These are phyloP conservation scores for Phytopythium mirpurense DNA, from an alignment of 352 stramenopile genomes.

Conservation along the genomic window DNA sequence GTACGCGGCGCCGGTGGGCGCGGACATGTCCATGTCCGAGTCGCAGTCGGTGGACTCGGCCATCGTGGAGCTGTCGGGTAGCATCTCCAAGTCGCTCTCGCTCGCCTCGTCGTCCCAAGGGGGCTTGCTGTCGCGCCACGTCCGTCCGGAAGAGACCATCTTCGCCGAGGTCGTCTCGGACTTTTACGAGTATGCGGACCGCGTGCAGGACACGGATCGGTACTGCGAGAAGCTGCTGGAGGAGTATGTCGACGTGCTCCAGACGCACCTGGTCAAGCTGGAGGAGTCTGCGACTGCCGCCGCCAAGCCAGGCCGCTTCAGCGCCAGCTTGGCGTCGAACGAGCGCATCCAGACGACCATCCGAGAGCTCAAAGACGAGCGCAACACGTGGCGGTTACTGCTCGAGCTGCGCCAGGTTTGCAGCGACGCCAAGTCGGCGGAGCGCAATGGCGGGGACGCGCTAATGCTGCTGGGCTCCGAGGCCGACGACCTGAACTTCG, in stretches of 20 bases:
- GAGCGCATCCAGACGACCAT: constrained; percentile 44
- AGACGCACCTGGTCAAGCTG: constrained; percentile 54
- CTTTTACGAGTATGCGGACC: constrained; percentile 70
- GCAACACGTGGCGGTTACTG: constrained; percentile 80
- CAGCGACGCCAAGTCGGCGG: constrained; percentile 11
- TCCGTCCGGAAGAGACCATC: constrained; percentile 63
- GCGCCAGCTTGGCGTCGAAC: constrained; percentile 11
- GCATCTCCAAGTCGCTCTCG: constrained; percentile 37
- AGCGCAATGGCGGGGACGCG: constrained; percentile 22
- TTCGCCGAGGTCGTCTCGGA: constrained; percentile 76
- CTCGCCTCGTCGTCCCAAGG: constrained; percentile 22
- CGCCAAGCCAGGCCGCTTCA: constrained; percentile 14
- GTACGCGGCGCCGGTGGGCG: constrained; percentile 32
- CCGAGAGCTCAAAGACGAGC: constrained; percentile 65
- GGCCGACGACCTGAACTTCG: constrained; percentile 44
- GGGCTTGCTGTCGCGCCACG: constrained; percentile 41
- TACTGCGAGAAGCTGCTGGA: constrained; percentile 71
- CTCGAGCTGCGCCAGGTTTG: constrained; percentile 72
- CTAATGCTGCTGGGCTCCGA: constrained; percentile 37
- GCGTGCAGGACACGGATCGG: constrained; percentile 60
- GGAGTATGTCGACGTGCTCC: constrained; percentile 75
- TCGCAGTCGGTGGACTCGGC: constrained; percentile 22
- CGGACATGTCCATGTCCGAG: constrained; percentile 4
- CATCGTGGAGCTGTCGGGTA: constrained; percentile 34
- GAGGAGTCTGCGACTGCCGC: constrained; percentile 16